These are phyloP conservation scores for Carex scoparia DNA, from an alignment of 176 grass and related monocot genomes.

Conservation along the genomic window DNA sequence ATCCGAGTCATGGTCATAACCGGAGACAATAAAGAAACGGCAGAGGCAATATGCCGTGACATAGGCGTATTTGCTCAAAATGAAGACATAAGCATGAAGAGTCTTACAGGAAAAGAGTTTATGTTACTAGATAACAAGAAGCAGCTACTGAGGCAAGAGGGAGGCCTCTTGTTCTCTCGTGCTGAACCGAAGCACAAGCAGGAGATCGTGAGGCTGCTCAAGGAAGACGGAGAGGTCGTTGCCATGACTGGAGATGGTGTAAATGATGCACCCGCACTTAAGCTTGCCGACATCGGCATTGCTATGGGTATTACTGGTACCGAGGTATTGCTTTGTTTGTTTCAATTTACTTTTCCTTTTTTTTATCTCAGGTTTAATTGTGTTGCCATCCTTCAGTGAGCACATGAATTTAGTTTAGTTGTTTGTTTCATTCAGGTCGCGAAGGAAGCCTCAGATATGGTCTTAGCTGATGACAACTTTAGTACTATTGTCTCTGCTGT, in stretches of 20 bases:
- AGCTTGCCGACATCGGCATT: constrained; percentile 91
- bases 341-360: neutral
- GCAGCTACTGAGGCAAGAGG: constrained; percentile 45
- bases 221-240: constrained; percentile 96
- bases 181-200: constrained; percentile 97
- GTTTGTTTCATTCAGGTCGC: constrained; percentile 48
- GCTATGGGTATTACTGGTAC: constrained; percentile 99
- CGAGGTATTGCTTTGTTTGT: constrained; percentile 46
- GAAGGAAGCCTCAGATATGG: constrained; percentile 98
- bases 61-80: constrained; percentile 77
- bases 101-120: constrained; percentile 81
- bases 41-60: constrained; percentile 93
- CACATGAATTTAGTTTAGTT: neutral
- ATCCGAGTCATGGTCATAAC: constrained; percentile 99
- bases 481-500: constrained; percentile 94
- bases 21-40: constrained; percentile 98
- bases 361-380: neutral
- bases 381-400: neutral
- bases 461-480: constrained; percentile 96
- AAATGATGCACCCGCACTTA: constrained; percentile 94
- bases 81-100: constrained; percentile 72
- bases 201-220: constrained; percentile 89
- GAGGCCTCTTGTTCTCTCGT: constrained; percentile 89
- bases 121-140: constrained; percentile 78
- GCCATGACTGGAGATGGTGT: constrained; percentile 99